Percentiles rank a stretch among this genome's conserved stretches.
Conservation (phyloP, 1,284 basidiomycete genomes). For the Cutaneotrichosporon dermatis region DNA sequence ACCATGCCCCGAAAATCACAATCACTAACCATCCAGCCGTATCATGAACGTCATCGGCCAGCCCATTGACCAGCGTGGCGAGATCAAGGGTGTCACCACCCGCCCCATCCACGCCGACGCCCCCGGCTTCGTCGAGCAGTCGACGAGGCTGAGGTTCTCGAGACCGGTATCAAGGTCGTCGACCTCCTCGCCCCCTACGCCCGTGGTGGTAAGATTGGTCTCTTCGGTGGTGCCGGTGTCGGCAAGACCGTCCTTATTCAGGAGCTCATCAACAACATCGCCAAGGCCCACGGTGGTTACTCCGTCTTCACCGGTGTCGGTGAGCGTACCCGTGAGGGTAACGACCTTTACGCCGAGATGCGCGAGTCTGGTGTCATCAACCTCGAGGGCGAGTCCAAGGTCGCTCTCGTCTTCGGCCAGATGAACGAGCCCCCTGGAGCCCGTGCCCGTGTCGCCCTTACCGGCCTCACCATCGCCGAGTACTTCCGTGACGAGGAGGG, state of each 20-base stretch:
- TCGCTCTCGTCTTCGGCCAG: conserved; percentile 99
- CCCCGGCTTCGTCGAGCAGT: conserved; percentile 95
- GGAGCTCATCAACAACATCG: conserved; percentile 99
- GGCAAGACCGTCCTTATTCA: conserved; percentile 97
- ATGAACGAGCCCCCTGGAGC: conserved; percentile 99
- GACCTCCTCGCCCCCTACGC: conserved; percentile 98
- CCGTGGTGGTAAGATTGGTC: conserved; percentile 99
- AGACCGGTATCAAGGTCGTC: conserved; percentile 99
- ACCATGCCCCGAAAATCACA: too few relatives aligned
- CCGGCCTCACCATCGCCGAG: conserved; percentile 97
- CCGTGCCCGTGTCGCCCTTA: conserved; percentile 98
- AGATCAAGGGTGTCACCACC: conserved; percentile 88
- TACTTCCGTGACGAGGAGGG: conserved; percentile 99
- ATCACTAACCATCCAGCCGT: conserved; percentile 53
- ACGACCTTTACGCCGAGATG: conserved; percentile 99
- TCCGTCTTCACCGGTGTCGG: conserved; percentile 98
- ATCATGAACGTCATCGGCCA: conserved; percentile 99
- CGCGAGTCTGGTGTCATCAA: conserved; percentile 99
- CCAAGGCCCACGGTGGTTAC: conserved; percentile 99
- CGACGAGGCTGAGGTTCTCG: conserved; percentile 96
- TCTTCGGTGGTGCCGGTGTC: conserved; percentile 99
- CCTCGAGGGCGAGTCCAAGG: conserved; percentile 96
- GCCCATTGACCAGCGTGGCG: conserved; percentile 98
- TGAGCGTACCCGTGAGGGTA: conserved; percentile 99
- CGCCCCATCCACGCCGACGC: conserved; percentile 94